phyloP scores from a whole-genome alignment of 2,329 filamentous ascomycete genomes.

The Pseudogymnoascus sp. region DNA sequence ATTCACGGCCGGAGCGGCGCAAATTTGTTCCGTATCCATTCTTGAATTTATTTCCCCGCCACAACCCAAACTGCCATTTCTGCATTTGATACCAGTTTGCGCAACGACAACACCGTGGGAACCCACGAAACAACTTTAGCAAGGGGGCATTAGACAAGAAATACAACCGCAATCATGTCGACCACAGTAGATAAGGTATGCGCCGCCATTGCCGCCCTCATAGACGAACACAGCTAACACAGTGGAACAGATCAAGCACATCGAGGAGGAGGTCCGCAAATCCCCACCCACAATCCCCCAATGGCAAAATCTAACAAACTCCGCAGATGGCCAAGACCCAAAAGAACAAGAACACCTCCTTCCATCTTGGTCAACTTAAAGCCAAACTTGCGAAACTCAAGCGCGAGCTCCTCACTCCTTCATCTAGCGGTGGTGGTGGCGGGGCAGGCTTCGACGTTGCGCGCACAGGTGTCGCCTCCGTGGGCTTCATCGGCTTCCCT shows the following conservation, averaged over 20 bases:
- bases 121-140: constrained; percentile 3
- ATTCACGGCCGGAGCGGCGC: neutral
- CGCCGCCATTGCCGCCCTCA: constrained; percentile 6
- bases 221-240: constrained; percentile 33
- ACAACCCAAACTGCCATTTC: constrained; percentile 10
- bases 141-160: constrained; percentile 7
- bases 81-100: constrained; percentile 10
- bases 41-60: constrained; percentile 12
- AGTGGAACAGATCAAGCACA: constrained; percentile 75
- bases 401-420: constrained; percentile 85
- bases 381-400: constrained; percentile 98
- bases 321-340: constrained; percentile 86
- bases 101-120: constrained; percentile 8
- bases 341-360: constrained; percentile 94
- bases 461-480: constrained; percentile 91
- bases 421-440: constrained; percentile 75
- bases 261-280: constrained; percentile 79
- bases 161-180: constrained; percentile 59
- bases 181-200: constrained; percentile 93
- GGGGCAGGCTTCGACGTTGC: constrained; percentile 94
- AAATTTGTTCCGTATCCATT: neutral
- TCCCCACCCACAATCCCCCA: constrained; percentile 17
- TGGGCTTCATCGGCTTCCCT: constrained; percentile 96
- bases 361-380: constrained; percentile 91
- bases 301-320: constrained; percentile 20